Percentiles rank a stretch among this genome's conserved stretches.
These are phyloP conservation scores for Athelia sp. DNA, from an alignment of 1,284 basidiomycete genomes.

Conservation along the genomic window DNA sequence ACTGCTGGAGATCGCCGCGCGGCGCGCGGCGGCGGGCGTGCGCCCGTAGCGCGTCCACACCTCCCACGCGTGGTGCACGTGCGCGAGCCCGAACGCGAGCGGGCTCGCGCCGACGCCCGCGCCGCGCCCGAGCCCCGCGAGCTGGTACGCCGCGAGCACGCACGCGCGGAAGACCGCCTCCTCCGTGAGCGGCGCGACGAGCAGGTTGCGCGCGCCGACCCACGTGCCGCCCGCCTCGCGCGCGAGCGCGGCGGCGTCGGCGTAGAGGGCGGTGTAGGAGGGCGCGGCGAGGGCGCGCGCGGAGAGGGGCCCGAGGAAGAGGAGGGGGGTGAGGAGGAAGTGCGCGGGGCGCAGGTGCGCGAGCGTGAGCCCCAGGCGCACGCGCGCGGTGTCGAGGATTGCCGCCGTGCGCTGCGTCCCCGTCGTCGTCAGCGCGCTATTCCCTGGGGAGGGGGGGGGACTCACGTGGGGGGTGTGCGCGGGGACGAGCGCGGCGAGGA, in stretches of 20 bases:
- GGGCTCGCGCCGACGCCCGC: constrained; percentile 68
- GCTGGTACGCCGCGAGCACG: constrained; percentile 69
- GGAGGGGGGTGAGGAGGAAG: constrained; percentile 62
- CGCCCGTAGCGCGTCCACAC: constrained; percentile 69
- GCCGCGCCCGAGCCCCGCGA: constrained; percentile 45
- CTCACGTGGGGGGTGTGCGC: no score
- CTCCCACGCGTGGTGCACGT: constrained; percentile 90
- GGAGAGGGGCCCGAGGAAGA: constrained; percentile 87
- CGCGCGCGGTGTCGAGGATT: background rate
- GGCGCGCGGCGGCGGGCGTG: constrained; percentile 54
- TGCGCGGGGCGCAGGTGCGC: constrained; percentile 37
- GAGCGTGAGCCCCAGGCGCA: constrained; percentile 9
- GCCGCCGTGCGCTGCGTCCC: background rate
- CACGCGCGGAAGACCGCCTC: constrained; percentile 91
- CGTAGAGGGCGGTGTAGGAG: background rate
- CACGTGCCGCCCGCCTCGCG: no score
- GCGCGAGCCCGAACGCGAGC: constrained; percentile 89
- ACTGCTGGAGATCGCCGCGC: constrained; percentile 60
- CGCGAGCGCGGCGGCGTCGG: no score
- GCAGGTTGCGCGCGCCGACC: no score
- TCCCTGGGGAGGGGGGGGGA: no score
- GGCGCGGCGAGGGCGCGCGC: constrained; percentile 47
- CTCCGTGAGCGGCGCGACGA: constrained; percentile 78
- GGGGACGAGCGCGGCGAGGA: constrained; percentile 12
- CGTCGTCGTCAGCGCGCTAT: background rate